Evolutionary conservation across 1,284 basidiomycete genomes (phyloP).

Genomic region (Cryptococcus depauperatus): DNA sequence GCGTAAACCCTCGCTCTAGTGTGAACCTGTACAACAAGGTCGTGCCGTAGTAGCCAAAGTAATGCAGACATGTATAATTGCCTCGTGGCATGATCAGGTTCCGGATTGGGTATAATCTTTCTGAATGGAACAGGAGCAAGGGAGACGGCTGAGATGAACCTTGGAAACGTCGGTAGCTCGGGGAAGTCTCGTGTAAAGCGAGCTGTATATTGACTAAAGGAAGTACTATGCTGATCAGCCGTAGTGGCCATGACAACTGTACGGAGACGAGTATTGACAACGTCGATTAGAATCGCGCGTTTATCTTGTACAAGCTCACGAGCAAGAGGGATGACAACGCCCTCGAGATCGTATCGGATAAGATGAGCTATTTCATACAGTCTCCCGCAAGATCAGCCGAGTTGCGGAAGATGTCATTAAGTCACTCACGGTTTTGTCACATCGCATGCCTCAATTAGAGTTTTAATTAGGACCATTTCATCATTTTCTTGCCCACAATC

Average conservation of each 20-base stretch:
- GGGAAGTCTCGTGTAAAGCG: slow-evolving; percentile 64
- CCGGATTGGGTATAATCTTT: slow-evolving; percentile 24
- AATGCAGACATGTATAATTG: slow-evolving; percentile 71
- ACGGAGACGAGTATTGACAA: slow-evolving; percentile 69
- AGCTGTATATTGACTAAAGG: slow-evolving; percentile 46
- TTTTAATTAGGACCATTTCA: slow-evolving; percentile 54
- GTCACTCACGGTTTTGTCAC: slow-evolving; percentile 45
- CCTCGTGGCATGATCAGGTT: slow-evolving; percentile 42
- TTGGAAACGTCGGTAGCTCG: slow-evolving; percentile 61
- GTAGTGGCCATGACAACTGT: slow-evolving; percentile 71
- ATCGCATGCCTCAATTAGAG: slow-evolving; percentile 56
- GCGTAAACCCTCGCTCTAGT: slow-evolving; percentile 77
- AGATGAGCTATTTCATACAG: slow-evolving; percentile 77
- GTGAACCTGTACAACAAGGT: slow-evolving; percentile 76
- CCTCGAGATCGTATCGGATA: slow-evolving; percentile 76
- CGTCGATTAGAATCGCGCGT: slow-evolving; percentile 79
- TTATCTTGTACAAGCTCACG: slow-evolving; percentile 84
- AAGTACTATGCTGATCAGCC: slow-evolving; percentile 51
- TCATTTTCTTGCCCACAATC: slow-evolving; percentile 46
- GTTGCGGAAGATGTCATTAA: neutral
- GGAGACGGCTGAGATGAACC: slow-evolving; percentile 64
- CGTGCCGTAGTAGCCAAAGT: slow-evolving; percentile 83
- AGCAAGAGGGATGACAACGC: slow-evolving; percentile 77
- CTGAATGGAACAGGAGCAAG: slow-evolving; percentile 59
- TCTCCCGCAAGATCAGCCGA: slow-evolving; percentile 44